Evolutionary conservation across 1,284 basidiomycete species (phyloP).

Genomic region (Irpex sp.): DNA sequence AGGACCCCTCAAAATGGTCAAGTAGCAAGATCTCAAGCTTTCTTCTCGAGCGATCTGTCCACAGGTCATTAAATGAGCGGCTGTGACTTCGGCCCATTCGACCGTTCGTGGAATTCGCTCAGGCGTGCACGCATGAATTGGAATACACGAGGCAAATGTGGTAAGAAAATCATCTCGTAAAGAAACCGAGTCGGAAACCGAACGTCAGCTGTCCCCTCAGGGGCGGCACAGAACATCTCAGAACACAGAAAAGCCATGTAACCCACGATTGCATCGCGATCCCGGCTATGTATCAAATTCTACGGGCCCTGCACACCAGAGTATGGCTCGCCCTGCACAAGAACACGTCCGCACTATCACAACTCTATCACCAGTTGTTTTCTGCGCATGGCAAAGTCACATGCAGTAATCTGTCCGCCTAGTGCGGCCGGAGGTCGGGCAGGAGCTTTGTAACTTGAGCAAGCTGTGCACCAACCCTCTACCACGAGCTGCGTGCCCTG

Average conservation of each 20-base stretch:
- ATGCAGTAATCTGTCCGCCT: not conserved
- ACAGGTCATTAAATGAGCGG: not conserved
- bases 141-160: not conserved
- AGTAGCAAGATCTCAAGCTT: not conserved
- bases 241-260: not conserved
- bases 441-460: not conserved
- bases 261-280: not conserved
- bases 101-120: not conserved
- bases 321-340: not conserved
- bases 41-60: not conserved
- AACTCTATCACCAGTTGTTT: not conserved
- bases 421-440: not conserved
- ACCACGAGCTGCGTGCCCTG: not conserved
- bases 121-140: not conserved
- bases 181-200: not conserved
- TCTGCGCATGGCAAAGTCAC: not conserved
- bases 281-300: not conserved
- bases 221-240: not conserved
- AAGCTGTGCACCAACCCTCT: not conserved
- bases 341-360: slow-evolving; percentile 1
- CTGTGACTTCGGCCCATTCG: not conserved
- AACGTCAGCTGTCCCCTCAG: not conserved
- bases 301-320: not conserved
- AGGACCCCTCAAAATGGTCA: not conserved
- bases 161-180: not conserved